Evolutionary conservation across 306 rosid species (phyloP), one percentile per base, ranked within the genome.

Genomic region (Quercus variabilis): DNA sequence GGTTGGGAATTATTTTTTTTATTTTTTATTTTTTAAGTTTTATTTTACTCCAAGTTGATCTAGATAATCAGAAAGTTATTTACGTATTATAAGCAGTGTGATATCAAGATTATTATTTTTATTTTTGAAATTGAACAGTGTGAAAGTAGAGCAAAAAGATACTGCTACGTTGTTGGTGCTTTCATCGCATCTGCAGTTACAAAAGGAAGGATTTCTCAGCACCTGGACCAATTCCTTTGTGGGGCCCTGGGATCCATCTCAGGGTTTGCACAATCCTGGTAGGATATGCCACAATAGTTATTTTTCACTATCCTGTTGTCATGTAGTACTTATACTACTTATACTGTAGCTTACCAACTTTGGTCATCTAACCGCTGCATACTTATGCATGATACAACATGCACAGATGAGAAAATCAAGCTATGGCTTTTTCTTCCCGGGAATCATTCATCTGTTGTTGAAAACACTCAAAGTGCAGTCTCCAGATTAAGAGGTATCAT

Each of bases 241-340:
- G 60, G 99, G 99, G 69, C 99, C 99, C 55, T 95, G 99, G 99
- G 99, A 95, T 86, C 99, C 99, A 78, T 95, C 99, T 67, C 99
- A 95, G 92, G 99, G 99, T 78, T 77, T 95, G 85, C 97, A 95
- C 77, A 95, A 95, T 89, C 99, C 99, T 41, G 99, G 99, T 95
- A 83, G 83, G 85, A 81, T 75, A 78, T 69, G 79, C 21, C 62
- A 76, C 74, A 7, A 2, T 30, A 14, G 23, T 82, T 63, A 43
- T 84, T 86, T 69, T 73, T 76, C 63, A 43, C 8, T 87, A 49
- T 20, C 26, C 26, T 68, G 52, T 79, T 71, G 25, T 67, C 64
- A 51, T 58, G 54, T 84, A 31, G 46, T 54, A 13, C 46, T 12
- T 74, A 10, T 64, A 54, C 56, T 54, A 13, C 46, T 12, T 74